Base-by-base conservation (phyloP, 306 rosid genomes). In the Vigna reflexopilosa region DNA sequence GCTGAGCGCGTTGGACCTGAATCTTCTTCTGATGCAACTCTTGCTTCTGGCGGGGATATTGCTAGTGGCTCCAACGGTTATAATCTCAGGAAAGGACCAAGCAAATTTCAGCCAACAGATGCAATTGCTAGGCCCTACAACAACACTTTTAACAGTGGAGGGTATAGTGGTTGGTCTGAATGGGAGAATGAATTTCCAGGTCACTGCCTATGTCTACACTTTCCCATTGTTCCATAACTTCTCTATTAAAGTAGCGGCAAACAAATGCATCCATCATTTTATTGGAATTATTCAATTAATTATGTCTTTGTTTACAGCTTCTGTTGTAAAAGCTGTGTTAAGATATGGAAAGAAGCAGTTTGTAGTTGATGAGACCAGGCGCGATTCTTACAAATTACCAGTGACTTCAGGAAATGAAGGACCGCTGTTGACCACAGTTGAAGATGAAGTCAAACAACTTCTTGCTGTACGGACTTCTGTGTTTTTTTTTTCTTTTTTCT, bases 121-220 rank as follows among this genome's bases (percentile, higher is more conserved):
- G 71, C 88, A 56, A 74, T 72, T 61, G 83, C 73, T 47, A 88
- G 86, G 82, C 48, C 75, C 14, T 80, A 87, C 68, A 83, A 77
- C 52, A 64, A 67, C 64, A 83, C 83, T 72, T 80, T 84, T 54
- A 78, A 76, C 85, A 83, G 86, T 63, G 92, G 90, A 69, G 89
- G 91, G 64, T 70, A 79, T 85, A 80, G 84, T 17, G 86, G 80
- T 82, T 88, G 91, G 92, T 80, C 92, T 44, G 97, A 88, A 50
- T 92, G 95, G 98, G 94, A 93, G 85, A 95, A 78, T 75, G 98
- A 95, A 87, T 95, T 95, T 86, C 98, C 98, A 48, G 88, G 98
- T 92, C 63, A 20, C 45, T 44, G 56, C 61, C 36, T 47, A 64
- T 72, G 19, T 59, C 20, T 10, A 50, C 54, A 48, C 34, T 7